Base-by-base conservation (phyloP, 2,329 filamentous ascomycete species). In the Sporothrix curviconia region DNA sequence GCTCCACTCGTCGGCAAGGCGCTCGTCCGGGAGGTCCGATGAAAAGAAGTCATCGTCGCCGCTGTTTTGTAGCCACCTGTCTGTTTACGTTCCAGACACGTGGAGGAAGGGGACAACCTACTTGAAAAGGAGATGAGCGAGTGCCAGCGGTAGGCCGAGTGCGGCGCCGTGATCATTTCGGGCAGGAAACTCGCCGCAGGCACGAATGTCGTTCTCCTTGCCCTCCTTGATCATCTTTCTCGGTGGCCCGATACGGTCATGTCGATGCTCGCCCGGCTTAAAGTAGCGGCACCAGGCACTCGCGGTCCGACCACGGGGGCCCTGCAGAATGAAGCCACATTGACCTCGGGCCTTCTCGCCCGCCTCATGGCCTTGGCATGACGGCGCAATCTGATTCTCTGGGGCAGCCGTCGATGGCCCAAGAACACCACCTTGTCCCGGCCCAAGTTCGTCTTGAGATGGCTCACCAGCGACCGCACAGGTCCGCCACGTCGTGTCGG, bases 1-100 rank as follows among this genome's bases (percentile, higher is more conserved):
- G 3, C 84, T 80, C 79, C 92, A 96, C n/a, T 85, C 86, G 14
- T 68, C 68, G 24, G 70, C 66, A 7, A 91, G 73, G 17, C 77
- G 74, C 32, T 80, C 75, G 32, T 78, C 72, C 0, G 74, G 70
- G n/a, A 94, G 72, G 67, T 94, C 88, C 3, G 83, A 85, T n/a
- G 87, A 92, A 72, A 95, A 96, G 67, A 88, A 90, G 68, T 96
- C 92, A 68, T 96, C 92, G 59, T 89, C 86, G 9, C 86, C 87
- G 5, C 83, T 82, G 40, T n/a, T n/a, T n/a, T n/a, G n/a, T n/a
- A n/a, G n/a, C n/a, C n/a, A n/a, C n/a, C n/a, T n/a, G n/a, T n/a
- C n/a, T n/a, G n/a, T n/a, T 4, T 39, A 39, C n/a, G 36, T 7
- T 25, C 8, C 43, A 43, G 22, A 49, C 6, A 9, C 17, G 14